Percentiles rank a stretch among this genome's conserved stretches.
phyloP scores from a whole-genome alignment of 352 stramenopile genomes.

The Lagenidium giganteum region DNA sequence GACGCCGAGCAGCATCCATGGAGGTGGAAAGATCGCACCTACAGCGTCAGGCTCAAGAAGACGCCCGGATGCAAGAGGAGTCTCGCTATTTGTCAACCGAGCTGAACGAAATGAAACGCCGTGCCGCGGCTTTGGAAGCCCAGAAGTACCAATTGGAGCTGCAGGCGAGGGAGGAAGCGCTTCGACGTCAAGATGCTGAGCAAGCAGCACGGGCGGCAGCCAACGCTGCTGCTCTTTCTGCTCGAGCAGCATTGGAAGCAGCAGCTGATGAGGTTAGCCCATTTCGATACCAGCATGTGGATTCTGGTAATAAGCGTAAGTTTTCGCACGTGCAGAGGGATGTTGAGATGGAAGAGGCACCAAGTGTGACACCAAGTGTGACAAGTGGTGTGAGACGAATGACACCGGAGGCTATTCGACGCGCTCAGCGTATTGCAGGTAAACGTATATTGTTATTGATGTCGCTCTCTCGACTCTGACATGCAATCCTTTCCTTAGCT shows the following conservation, averaged over 20 bases:
- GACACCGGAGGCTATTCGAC: not conserved
- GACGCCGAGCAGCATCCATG: constrained; percentile 32
- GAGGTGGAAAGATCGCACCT: constrained; percentile 43
- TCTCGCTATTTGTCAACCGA: constrained; percentile 8
- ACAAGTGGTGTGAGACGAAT: constrained; percentile 3
- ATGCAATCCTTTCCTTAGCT: no score
- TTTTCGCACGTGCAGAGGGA: constrained; percentile 36
- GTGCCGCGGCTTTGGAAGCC: constrained; percentile 40
- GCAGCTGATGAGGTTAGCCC: constrained; percentile 35
- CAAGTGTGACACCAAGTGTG: no score
- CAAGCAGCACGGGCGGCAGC: constrained; percentile 53
- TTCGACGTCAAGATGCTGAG: constrained; percentile 59
- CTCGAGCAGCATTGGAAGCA: constrained; percentile 63
- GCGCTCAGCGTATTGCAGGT: constrained; percentile 2
- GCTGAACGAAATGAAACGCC: constrained; percentile 33
- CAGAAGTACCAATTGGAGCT: constrained; percentile 44
- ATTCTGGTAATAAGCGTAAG: constrained; percentile 22
- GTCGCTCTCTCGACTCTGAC: no score
- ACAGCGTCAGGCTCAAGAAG: constrained; percentile 38
- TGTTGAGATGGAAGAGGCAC: constrained; percentile 54
- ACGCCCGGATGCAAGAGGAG: constrained; percentile 25
- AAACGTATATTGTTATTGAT: no score
- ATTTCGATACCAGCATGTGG: constrained; percentile 15
- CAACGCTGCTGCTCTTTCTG: constrained; percentile 56
- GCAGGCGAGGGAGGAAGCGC: constrained; percentile 39